Evolutionary conservation across 495 filamentous ascomycete species (phyloP), one percentile per base, ranked within the genome.

Genomic region (Aspergillus coremiiformis): DNA sequence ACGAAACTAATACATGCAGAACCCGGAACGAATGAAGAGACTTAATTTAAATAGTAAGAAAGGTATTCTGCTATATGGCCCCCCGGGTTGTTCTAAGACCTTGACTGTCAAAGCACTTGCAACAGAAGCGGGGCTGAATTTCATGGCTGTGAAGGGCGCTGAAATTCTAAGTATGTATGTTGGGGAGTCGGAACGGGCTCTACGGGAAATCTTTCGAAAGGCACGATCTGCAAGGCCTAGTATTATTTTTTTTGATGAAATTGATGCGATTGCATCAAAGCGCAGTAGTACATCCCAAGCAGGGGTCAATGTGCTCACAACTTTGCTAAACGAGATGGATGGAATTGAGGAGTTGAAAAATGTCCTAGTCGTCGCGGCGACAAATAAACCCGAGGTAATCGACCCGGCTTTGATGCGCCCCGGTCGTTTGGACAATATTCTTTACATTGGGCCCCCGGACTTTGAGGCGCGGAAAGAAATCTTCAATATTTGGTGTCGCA

Each of bases 191-290:
- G 93, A 98, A 71, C 84, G 91, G 8, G 83, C 86, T 22, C 76
- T 98, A 39, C 80, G 93, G 44, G 87, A 93, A 42, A 80, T 96
- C 8, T 98, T 98, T 67, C 78, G 84, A 45, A 89, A 90, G 56
- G 93, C 93, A 2, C 78, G 89, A 39, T 84, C 86, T 33, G 93
- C 91, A 21, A 83, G 83, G 47, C 93, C 93, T 4, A 89, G 86
- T 64, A 92, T 98, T 64, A 90, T 98, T 52, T 98, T 98, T 74
- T 97, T 98, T 61, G 93, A 98, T 66, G 93, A 98, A 66, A 94
- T 98, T 59, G 93, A 98, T 71, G 84, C 90, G 5, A 90, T 98
- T 51, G 90, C 83, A n/a, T 82, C 84, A 9, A 81, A 82, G 53
- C 79, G 90, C 20, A 77, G 82, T 29, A 72, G 72, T 32, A 69